Percentiles rank a stretch among this genome's conserved stretches.
phyloP scores from a whole-genome alignment of 2,329 filamentous ascomycete species.

The Endothia cerciana region DNA sequence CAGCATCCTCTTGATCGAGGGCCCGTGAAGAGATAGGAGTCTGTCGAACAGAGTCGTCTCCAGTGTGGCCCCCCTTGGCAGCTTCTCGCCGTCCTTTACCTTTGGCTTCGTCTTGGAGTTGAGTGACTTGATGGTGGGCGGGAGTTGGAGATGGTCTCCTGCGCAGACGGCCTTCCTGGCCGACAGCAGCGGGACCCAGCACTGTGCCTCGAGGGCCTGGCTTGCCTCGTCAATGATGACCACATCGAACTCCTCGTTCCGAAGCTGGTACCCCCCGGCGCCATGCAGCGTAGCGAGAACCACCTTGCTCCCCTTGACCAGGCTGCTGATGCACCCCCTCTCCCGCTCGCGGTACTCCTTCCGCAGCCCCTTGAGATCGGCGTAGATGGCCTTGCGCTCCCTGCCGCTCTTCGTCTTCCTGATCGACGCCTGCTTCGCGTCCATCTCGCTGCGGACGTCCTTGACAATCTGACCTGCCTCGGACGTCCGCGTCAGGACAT shows the following conservation, averaged over 20 bases:
- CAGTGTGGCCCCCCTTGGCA: conserved; percentile 62
- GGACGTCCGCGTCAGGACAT: conserved; percentile 87
- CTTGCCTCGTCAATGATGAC: conserved; percentile 96
- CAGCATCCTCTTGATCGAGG: conserved; percentile 87
- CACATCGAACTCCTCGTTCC: conserved; percentile 82
- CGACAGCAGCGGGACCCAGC: conserved; percentile 86
- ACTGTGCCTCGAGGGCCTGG: conserved; percentile 94
- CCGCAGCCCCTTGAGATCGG: conserved; percentile 80
- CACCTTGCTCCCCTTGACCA: conserved; percentile 80
- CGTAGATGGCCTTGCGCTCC: conserved; percentile 81
- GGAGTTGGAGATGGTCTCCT: conserved; percentile 91
- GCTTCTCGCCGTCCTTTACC: conserved; percentile 38
- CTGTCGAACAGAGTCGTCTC: conserved; percentile 95
- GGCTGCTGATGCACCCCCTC: conserved; percentile 73
- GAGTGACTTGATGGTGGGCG: conserved; percentile 88
- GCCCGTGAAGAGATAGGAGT: conserved; percentile 78
- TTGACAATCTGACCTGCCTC: conserved; percentile 88
- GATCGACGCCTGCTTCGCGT: conserved; percentile 85
- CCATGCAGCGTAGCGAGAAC: conserved; percentile 93
- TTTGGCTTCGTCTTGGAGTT: conserved; percentile 52
- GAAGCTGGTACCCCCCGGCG: conserved; percentile 82
- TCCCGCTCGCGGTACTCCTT: conserved; percentile 90
- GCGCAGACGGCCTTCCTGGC: conserved; percentile 87
- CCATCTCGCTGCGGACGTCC: conserved; percentile 91
- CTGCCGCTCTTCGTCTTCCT: conserved; percentile 82